Evolutionary conservation across 257 asterid genomes (phyloP).

Genomic region (Asclepias syriaca): DNA sequence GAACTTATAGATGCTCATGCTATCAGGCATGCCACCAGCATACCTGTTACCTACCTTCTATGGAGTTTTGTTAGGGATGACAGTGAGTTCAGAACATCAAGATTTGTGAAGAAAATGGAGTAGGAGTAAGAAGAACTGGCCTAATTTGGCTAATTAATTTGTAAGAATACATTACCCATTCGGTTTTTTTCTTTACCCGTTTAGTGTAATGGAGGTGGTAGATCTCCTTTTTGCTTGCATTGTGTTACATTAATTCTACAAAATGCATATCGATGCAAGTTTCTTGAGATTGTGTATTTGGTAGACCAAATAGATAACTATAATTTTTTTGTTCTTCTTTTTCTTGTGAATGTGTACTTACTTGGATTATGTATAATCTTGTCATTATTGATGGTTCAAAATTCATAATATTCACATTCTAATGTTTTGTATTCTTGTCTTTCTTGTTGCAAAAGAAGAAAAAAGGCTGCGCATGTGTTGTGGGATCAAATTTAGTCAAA

Average conservation of each 20-base stretch:
- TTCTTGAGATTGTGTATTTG: slow-evolving; percentile 26
- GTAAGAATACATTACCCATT: slow-evolving; percentile 15
- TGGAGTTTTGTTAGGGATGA: slow-evolving; percentile 83
- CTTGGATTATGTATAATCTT: background rate
- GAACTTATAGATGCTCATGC: slow-evolving; percentile 83
- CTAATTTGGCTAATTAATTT: slow-evolving; percentile 1
- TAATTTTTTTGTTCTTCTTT: slow-evolving; percentile 5
- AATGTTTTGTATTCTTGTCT: background rate
- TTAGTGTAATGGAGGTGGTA: slow-evolving; percentile 2
- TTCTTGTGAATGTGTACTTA: background rate
- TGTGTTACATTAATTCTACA: slow-evolving; percentile 22
- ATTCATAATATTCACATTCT: background rate
- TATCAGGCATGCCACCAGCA: slow-evolving; percentile 73
- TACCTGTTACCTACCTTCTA: slow-evolving; percentile 68
- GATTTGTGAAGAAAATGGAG: slow-evolving; percentile 57
- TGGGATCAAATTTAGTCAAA: too few relatives aligned
- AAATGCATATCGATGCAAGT: slow-evolving; percentile 41
- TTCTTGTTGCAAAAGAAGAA: background rate
- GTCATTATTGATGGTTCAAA: background rate
- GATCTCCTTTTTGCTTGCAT: slow-evolving; percentile 36
- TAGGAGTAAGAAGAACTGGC: slow-evolving; percentile 14
- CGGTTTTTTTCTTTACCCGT: slow-evolving; percentile 14
- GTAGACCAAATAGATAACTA: slow-evolving; percentile 20
- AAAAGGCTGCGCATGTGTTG: background rate
- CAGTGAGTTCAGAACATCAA: slow-evolving; percentile 55